These are phyloP conservation scores for Trapa incisa DNA, from an alignment of 345 rosid species.

Conservation along the genomic window DNA sequence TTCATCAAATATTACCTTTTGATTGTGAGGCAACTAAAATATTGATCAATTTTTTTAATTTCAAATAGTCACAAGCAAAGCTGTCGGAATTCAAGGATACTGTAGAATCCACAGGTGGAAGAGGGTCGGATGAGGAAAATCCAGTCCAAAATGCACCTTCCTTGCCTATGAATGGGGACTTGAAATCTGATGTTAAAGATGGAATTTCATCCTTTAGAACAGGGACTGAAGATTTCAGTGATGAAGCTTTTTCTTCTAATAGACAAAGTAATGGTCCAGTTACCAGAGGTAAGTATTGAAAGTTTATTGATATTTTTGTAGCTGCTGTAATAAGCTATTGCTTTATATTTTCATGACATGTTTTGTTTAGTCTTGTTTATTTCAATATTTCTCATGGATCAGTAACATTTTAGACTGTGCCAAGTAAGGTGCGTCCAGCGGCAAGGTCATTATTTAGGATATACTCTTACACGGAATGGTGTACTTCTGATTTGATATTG, in stretches of 20 bases:
- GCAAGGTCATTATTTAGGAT: neutral
- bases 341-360: neutral
- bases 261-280: conserved; percentile 23
- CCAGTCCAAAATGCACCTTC: conserved; percentile 4
- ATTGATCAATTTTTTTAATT: neutral
- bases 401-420: neutral
- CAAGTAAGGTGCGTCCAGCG: neutral
- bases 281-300: conserved; percentile 41
- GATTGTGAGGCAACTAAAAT: conserved; percentile 1
- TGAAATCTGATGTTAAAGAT: conserved; percentile 20
- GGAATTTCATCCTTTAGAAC: conserved; percentile 16
- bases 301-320: conserved; percentile 2
- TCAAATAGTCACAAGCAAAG: neutral
- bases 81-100: conserved; percentile 14
- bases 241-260: conserved; percentile 27
- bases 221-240: conserved; percentile 24
- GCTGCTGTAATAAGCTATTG: neutral
- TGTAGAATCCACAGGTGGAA: conserved; percentile 8
- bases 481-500: neutral
- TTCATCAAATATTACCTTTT: neutral
- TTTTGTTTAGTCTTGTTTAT: neutral
- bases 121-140: conserved; percentile 2
- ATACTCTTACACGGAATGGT: neutral
- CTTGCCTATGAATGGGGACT: conserved; percentile 12
- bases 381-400: neutral